Evolutionary conservation across 2,329 filamentous ascomycete species (phyloP).

Genomic region (Colletotrichum sp.): DNA sequence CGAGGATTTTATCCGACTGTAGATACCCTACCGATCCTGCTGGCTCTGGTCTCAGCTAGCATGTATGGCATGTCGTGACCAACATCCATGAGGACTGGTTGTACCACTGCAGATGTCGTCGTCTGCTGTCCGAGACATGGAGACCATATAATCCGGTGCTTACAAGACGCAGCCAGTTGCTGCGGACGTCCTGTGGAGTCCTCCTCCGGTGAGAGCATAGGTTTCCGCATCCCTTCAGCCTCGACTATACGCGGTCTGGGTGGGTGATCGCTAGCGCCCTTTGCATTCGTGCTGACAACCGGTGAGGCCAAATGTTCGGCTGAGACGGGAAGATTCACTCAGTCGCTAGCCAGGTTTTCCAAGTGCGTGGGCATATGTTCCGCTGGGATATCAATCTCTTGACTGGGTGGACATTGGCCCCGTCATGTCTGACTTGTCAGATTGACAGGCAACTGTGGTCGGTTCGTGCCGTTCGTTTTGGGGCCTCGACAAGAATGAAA

Average conservation of each 20-base stretch:
- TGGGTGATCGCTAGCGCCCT: background rate
- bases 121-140: background rate
- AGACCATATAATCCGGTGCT: background rate
- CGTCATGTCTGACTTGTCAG: background rate
- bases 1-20: background rate
- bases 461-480: background rate
- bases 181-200: background rate
- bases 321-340: background rate
- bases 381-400: background rate
- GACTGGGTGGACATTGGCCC: background rate
- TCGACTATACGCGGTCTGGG: background rate
- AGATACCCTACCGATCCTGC: background rate
- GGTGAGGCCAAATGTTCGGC: background rate
- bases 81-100: background rate
- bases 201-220: background rate
- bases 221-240: background rate
- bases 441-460: background rate
- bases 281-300: background rate
- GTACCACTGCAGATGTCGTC: background rate
- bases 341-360: background rate
- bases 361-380: background rate
- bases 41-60: background rate
- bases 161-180: background rate
- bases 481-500: background rate
- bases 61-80: background rate